phyloP scores from a whole-genome alignment of 148 eudicot species.

The Fagopyrum esculentum region DNA sequence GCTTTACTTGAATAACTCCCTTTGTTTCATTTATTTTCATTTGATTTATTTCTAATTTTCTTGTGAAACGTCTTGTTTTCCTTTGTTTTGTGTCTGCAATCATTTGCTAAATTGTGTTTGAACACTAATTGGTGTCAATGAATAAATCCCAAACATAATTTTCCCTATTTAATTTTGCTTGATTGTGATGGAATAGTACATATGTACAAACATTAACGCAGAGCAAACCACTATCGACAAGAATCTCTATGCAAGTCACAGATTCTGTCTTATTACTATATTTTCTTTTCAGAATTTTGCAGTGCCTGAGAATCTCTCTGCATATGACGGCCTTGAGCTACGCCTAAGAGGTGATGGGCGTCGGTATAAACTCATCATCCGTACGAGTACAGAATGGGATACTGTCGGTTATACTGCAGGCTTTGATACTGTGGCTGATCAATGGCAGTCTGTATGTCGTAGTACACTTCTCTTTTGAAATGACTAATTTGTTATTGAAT shows the following conservation, averaged over 20 bases:
- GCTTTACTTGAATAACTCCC: too few species aligned
- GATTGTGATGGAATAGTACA: background rate
- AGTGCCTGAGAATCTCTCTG: conserved; percentile 82
- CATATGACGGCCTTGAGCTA: conserved; percentile 89
- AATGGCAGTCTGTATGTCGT: conserved; percentile 89
- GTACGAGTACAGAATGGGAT: conserved; percentile 96
- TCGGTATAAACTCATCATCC: conserved; percentile 81
- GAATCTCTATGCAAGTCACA: background rate
- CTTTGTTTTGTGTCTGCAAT: background rate
- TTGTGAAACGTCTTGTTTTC: background rate
- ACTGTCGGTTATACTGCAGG: conserved; percentile 83
- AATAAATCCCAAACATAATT: background rate
- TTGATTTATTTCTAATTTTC: background rate
- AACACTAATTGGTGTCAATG: background rate
- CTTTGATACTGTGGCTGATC: conserved; percentile 86
- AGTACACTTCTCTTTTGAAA: background rate
- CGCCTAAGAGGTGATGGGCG: conserved; percentile 84
- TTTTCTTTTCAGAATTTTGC: conserved; percentile 59
- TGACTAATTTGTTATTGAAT: background rate
- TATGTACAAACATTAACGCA: background rate
- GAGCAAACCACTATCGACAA: background rate
- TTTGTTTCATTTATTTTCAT: too few species aligned
- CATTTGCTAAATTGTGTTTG: background rate
- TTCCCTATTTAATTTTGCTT: background rate
- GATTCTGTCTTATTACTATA: background rate